phyloP scores from a whole-genome alignment of 352 stramenopile species.

The Lagenidium giganteum region DNA sequence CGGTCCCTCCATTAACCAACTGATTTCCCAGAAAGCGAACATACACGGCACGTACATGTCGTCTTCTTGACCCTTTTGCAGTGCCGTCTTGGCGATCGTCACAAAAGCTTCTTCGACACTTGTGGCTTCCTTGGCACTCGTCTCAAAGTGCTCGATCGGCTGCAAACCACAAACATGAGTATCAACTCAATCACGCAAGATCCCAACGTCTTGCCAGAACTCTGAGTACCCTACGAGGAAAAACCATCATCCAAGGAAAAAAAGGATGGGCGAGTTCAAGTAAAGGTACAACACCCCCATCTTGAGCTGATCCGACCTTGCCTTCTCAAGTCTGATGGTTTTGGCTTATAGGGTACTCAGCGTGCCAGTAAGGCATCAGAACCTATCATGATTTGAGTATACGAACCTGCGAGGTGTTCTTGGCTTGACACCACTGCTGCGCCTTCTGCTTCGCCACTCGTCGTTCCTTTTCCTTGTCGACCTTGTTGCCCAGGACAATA shows the following conservation, averaged over 20 bases:
- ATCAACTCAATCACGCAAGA: neutral
- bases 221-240: too few relatives aligned
- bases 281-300: too few relatives aligned
- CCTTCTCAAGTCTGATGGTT: too few relatives aligned
- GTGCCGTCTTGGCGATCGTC: constrained; percentile 86
- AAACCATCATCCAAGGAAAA: too few relatives aligned
- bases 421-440: constrained; percentile 91
- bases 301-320: too few relatives aligned
- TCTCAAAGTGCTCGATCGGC: constrained; percentile 96
- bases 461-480: constrained; percentile 91
- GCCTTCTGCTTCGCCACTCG: constrained; percentile 87
- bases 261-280: too few relatives aligned
- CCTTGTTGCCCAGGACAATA: constrained; percentile 98
- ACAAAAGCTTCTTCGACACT: constrained; percentile 97
- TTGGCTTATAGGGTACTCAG: too few relatives aligned
- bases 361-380: neutral
- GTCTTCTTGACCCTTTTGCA: constrained; percentile 84
- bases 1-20: neutral
- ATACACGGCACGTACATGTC: constrained; percentile 54
- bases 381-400: constrained; percentile 1
- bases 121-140: constrained; percentile 95
- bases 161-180: constrained; percentile 16
- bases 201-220: too few relatives aligned
- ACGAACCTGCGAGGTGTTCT: constrained; percentile 67
- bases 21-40: neutral